Evolutionary conservation across 306 rosid genomes (phyloP).

Genomic region (Lotus japonicus): DNA sequence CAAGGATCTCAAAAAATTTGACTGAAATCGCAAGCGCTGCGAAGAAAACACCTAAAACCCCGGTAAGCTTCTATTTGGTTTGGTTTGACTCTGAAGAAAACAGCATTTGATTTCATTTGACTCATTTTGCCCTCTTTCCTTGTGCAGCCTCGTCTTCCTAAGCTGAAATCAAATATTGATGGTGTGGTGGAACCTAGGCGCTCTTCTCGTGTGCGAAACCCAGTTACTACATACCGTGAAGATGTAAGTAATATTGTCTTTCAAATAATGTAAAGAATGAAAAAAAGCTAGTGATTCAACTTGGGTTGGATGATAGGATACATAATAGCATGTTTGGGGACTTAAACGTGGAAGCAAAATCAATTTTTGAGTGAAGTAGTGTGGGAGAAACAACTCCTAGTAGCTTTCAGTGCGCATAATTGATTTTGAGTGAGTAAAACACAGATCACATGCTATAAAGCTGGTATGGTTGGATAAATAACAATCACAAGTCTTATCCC

Average conservation of each 20-base stretch:
- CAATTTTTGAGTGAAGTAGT: too few species aligned
- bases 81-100: background rate
- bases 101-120: background rate
- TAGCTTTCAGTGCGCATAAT: too few species aligned
- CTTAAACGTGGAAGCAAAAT: too few species aligned
- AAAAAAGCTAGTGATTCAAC: background rate
- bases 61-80: conserved; percentile 30
- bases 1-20: conserved; percentile 45
- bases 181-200: conserved; percentile 44
- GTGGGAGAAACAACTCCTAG: too few species aligned
- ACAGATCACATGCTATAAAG: background rate
- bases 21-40: conserved; percentile 30
- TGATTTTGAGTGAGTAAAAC: too few species aligned
- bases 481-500: too few species aligned
- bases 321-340: too few species aligned
- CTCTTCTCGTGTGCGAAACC: conserved; percentile 44
- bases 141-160: conserved; percentile 36
- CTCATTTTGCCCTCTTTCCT: background rate
- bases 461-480: background rate
- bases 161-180: conserved; percentile 24
- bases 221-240: conserved; percentile 38
- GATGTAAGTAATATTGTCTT: conserved; percentile 31
- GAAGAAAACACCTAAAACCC: conserved; percentile 23
- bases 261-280: background rate
- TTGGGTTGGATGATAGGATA: background rate